These are phyloP conservation scores for Mycena olivaceomarginata DNA, from an alignment of 768 basidiomycete species.

Conservation along the genomic window DNA sequence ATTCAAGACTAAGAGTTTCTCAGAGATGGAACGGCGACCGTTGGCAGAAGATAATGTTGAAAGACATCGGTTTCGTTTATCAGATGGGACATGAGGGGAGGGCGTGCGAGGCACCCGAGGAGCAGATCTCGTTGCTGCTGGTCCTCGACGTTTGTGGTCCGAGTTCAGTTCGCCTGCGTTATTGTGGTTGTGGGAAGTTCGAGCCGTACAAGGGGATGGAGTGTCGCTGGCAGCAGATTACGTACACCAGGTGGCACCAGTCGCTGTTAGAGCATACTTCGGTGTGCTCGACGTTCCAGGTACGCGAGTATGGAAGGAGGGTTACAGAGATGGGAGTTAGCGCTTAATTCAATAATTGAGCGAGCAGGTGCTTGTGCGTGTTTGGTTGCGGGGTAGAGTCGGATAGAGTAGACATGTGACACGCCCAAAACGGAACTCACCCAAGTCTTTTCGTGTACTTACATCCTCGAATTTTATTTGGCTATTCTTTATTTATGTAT, in stretches of 20 bases:
- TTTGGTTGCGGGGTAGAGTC: too few relatives aligned
- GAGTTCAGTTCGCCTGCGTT: not conserved
- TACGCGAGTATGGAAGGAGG: not conserved
- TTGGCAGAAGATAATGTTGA: not conserved
- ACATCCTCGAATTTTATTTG: too few relatives aligned
- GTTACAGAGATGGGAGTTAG: not conserved
- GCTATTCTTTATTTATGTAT: not conserved
- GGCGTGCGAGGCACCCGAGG: not conserved
- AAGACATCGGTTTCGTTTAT: not conserved
- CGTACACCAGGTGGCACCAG: not conserved
- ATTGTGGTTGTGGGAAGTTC: slow-evolving; percentile 4
- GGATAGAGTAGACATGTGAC: too few relatives aligned
- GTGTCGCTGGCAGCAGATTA: slow-evolving; percentile 2
- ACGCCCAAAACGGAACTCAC: too few relatives aligned
- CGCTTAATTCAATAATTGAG: not conserved
- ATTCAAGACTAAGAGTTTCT: too few relatives aligned
- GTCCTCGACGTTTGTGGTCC: not conserved
- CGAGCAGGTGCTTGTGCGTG: too few relatives aligned
- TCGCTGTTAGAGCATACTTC: not conserved
- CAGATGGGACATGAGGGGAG: slow-evolving; percentile 6
- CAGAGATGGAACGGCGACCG: not conserved
- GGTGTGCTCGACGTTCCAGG: not conserved
- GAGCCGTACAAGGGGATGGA: not conserved
- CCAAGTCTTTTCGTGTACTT: too few relatives aligned
- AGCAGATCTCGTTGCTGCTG: not conserved